Base-by-base conservation (phyloP, 2,329 filamentous ascomycete species). In the Botrytis aclada region DNA sequence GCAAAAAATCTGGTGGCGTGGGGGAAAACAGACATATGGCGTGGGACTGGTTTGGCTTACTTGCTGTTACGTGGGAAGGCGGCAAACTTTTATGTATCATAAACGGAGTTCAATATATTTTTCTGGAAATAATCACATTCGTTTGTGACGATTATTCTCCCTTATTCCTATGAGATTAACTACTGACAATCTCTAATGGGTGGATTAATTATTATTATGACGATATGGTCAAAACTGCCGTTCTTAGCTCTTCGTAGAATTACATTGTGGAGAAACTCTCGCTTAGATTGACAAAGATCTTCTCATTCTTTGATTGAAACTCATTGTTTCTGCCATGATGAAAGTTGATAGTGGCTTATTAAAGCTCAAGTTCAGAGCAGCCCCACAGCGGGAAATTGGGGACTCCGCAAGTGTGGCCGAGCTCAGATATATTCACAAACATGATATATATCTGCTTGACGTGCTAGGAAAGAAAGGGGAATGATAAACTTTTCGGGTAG, bases 1-100 rank as follows among this genome's bases (percentile, higher is more conserved):
- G 75, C 73, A 75, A 77, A 78, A 73, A 72, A 54, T 61, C 65
- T 61, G 47, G 65, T 72, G 65, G 65, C 43, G 72, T 75, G 74
- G 71, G 72, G 76, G 70, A 77, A 76, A 78, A 76, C 74, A 79
- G 73, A 77, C 69, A 78, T 78, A 78, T 76, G 78, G 79, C 78
- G 79, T 74, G 76, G 77, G 74, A 70, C 75, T 74, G 76, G 74
- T 77, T 79, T 78, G 77, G 75, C 75, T 79, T 77, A 74, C 62
- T 74, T 74, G 73, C 74, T 76, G 73, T 76, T 72, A 67, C 70
- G 56, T 69, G 72, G 71, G 69, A 64, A 69, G 75, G 74, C 62
- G 72, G 74, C 64, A 56, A 60, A 71, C 60, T 73, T 64, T 77
- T 78, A 77, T 79, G 78, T 79, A 79, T 78, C 75, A 80, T 81